phyloP scores from a whole-genome alignment of 345 rosid genomes.

The Isatis tinctoria region DNA sequence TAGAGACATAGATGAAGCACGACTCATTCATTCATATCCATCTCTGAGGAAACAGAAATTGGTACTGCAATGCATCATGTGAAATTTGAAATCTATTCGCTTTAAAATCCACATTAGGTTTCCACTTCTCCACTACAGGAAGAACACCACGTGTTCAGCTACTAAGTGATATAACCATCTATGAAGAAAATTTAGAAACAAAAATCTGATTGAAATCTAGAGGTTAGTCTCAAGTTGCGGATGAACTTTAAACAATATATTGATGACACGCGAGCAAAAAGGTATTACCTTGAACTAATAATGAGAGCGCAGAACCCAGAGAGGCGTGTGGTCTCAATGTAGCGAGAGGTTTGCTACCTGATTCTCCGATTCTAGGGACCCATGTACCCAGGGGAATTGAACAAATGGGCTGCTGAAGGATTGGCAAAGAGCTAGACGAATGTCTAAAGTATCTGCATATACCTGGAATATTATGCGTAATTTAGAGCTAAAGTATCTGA shows the following conservation, averaged over 20 bases:
- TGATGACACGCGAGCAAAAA: neutral
- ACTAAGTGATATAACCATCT: neutral
- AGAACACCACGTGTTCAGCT: conserved; percentile 7
- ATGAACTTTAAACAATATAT: neutral
- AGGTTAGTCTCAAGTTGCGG: neutral
- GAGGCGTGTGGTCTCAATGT: conserved; percentile 70
- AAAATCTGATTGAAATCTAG: neutral
- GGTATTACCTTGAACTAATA: conserved; percentile 67
- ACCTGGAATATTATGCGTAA: conserved; percentile 49
- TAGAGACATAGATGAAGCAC: conserved; percentile 2
- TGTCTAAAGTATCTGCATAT: conserved; percentile 90
- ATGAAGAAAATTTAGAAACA: neutral
- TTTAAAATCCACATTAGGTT: neutral
- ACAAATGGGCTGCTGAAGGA: conserved; percentile 84
- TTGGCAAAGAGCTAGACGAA: conserved; percentile 78
- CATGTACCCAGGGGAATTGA: conserved; percentile 83
- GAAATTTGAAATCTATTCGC: neutral
- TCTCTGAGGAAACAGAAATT: neutral
- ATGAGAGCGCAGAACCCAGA: conserved; percentile 63
- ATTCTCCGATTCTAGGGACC: conserved; percentile 88
- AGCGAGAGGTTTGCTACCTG: conserved; percentile 57
- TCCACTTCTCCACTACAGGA: neutral
- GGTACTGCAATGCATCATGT: neutral
- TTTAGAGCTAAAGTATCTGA: conserved; percentile 22
- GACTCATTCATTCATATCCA: neutral